Base-by-base conservation (phyloP, 1,139 yeast species). In the Kodamaea suecica region DNA sequence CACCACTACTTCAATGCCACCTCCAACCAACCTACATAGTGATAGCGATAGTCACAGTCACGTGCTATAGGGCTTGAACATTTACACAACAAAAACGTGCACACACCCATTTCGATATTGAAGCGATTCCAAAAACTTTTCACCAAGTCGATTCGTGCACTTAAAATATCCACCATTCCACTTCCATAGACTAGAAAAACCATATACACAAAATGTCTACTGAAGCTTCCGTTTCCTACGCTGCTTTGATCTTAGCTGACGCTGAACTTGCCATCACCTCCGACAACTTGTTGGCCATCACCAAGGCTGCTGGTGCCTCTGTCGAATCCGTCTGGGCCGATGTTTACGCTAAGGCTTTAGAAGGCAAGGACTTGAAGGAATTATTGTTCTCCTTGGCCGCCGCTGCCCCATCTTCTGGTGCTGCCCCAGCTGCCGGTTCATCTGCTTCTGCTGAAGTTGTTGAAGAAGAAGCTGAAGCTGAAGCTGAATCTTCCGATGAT, bases 161-260 rank as follows among this genome's bases (percentile, higher is more conserved):
- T n/a, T 6, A 19, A 19, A 19, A 19, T 6, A 9, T 9, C 9
- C 8, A 6, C 9, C 21, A 19, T 9, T 19, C 21, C 8, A 19
- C 21, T 19, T 9, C 9, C 9, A 6, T 9, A 6, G 6, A 19
- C 21, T 9, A 6, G 9, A 19, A 19, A 8, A 25, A 25, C 28
- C 28, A 25, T n/a, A n/a, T n/a, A 11, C 26, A 23, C 26, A 23
- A 52, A 63, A 81, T 81, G 87, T 82, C 92, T 64, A 72, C 78
- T 63, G 90, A 84, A 80, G 70, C 87, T 58, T 83, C 88, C 64
- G 76, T 84, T 63, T 80, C 92, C 50, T 84, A 83, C 83, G 92
- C 94, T 62, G 87, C 92, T 61, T 76, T 84, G 65, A 83, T 84
- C 75, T 80, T 84, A 67, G 86, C 92, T 53, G 94, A 84, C 62